phyloP scores from a whole-genome alignment of 2,329 filamentous ascomycete genomes.

The Cercospora zeina region DNA sequence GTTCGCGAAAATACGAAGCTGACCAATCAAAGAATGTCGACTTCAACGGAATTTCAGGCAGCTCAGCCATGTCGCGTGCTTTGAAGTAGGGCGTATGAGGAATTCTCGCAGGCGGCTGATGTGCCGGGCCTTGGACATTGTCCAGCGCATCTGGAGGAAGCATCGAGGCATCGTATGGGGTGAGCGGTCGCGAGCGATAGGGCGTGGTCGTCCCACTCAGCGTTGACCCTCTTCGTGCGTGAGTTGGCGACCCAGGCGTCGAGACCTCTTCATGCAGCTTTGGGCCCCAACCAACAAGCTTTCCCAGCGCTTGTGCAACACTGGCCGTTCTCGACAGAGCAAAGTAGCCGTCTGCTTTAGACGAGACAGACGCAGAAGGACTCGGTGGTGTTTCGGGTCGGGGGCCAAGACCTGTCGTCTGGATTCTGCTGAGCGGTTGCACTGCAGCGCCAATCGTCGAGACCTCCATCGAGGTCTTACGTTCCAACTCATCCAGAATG shows the following conservation, averaged over 20 bases:
- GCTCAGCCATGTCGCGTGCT: constrained; percentile 59
- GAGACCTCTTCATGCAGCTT: constrained; percentile 31
- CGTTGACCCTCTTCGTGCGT: constrained; percentile 32
- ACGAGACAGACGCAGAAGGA: constrained; percentile 50
- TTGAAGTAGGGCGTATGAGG: constrained; percentile 77
- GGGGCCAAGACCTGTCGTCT: constrained; percentile 51
- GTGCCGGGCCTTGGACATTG: constrained; percentile 46
- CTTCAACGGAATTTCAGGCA: constrained; percentile 69
- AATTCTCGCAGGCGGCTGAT: constrained; percentile 70
- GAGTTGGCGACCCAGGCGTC: constrained; percentile 33
- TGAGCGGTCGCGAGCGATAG: constrained; percentile 49
- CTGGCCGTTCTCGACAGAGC: constrained; percentile 64
- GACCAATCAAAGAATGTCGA: constrained; percentile 94
- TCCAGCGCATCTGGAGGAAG: constrained; percentile 75
- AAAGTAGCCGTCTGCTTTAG: constrained; percentile 61
- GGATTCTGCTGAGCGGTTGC: constrained; percentile 35
- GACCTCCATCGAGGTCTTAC: constrained; percentile 35
- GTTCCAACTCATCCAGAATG: constrained; percentile 66
- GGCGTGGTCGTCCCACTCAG: constrained; percentile 22
- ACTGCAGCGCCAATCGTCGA: constrained; percentile 21
- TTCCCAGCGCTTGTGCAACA: constrained; percentile 64
- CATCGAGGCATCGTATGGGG: constrained; percentile 37
- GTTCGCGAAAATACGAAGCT: constrained; percentile 93
- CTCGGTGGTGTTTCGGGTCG: constrained; percentile 43
- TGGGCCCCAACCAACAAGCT: constrained; percentile 51